phyloP scores from a whole-genome alignment of 495 filamentous ascomycete genomes.

The Pyronema domesticum region DNA sequence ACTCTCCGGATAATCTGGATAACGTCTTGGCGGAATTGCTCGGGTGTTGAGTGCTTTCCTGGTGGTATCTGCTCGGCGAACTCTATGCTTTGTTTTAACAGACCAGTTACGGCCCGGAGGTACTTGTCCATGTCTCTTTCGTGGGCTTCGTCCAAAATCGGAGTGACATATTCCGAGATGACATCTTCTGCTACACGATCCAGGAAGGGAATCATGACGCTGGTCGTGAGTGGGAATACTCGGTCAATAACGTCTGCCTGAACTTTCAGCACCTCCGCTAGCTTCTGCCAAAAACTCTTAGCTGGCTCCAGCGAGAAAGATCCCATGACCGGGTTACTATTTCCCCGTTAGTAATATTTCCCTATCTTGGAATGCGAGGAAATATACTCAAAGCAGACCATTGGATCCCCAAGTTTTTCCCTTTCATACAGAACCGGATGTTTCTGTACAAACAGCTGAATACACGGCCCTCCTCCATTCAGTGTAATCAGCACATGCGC shows the following conservation, averaged over 20 bases:
- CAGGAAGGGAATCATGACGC: conserved; percentile 59
- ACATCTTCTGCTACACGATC: conserved; percentile 71
- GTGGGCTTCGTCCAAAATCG: conserved; percentile 79
- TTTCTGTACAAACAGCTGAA: conserved; percentile 75
- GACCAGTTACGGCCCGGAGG: conserved; percentile 65
- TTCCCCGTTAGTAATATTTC: neutral
- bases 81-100: conserved; percentile 67
- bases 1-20: conserved; percentile 45
- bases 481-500: conserved; percentile 65
- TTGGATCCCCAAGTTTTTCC: conserved; percentile 52
- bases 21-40: conserved; percentile 38
- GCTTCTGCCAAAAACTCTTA: conserved; percentile 56
- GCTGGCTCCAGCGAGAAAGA: conserved; percentile 59
- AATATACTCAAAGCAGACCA: conserved; percentile 62
- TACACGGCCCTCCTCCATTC: conserved; percentile 60
- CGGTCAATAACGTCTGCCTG: conserved; percentile 66
- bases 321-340: conserved; percentile 27
- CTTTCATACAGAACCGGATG: conserved; percentile 63
- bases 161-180: conserved; percentile 68
- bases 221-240: conserved; percentile 60
- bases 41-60: conserved; percentile 29
- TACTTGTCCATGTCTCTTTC: conserved; percentile 57
- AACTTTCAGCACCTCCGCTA: conserved; percentile 61
- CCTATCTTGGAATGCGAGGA: neutral
- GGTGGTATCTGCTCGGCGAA: conserved; percentile 52